These are phyloP conservation scores for Naganishia vaughanmartiniae DNA, from an alignment of 768 basidiomycete genomes.

Conservation along the genomic window DNA sequence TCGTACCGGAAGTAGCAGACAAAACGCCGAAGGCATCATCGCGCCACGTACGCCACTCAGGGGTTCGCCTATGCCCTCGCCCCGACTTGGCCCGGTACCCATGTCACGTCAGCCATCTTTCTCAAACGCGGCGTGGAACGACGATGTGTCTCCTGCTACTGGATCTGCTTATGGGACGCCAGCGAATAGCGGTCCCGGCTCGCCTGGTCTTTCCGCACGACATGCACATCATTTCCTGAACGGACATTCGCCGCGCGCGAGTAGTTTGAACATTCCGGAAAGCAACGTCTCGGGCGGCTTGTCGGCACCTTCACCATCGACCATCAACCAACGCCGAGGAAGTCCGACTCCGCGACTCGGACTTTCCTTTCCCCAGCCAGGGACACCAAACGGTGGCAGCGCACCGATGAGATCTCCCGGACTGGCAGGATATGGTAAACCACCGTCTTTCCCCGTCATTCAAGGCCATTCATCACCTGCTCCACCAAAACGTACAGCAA, in stretches of 20 bases:
- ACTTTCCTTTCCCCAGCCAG: not conserved
- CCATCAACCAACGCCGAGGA: not conserved
- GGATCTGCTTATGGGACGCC: not conserved
- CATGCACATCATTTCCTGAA: not conserved
- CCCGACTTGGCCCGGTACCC: not conserved
- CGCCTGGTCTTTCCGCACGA: not conserved
- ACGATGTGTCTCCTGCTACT: not conserved
- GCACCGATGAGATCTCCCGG: not conserved
- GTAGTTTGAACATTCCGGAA: not conserved
- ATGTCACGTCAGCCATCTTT: not conserved
- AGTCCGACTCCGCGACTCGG: not conserved
- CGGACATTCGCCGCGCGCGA: not conserved
- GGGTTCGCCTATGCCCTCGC: constrained; percentile 27
- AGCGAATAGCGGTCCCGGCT: not conserved
- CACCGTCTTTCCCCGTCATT: not conserved
- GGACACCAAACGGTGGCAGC: not conserved
- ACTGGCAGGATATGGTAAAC: not conserved
- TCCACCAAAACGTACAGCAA: not conserved
- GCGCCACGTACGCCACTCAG: constrained; percentile 55
- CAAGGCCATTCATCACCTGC: not conserved
- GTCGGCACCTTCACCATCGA: not conserved
- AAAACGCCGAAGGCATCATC: constrained; percentile 67
- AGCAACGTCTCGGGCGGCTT: not conserved
- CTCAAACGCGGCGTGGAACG: not conserved
- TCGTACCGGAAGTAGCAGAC: constrained; percentile 38